Base-by-base conservation (phyloP, 495 filamentous ascomycete genomes). In the Aspergillus sclerotiicarbonarius region DNA sequence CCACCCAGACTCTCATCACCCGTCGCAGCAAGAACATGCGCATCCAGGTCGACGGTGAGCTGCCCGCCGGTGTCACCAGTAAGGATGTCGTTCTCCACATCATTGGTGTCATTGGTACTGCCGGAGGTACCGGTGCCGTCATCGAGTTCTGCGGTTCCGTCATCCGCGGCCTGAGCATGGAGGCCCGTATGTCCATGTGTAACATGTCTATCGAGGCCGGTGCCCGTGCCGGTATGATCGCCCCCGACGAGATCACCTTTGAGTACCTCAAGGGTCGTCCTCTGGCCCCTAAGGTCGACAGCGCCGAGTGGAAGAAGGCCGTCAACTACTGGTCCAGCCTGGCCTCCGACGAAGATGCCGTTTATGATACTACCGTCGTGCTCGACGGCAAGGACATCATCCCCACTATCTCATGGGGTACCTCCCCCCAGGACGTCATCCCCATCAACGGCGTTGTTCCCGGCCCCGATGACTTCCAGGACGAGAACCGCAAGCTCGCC, bases 121-220 rank as follows among this genome's bases (percentile, higher is more conserved):
- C 94, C 50, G 94, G 93, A 72, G 94, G 94, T 53, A 98, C 85
- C 45, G 92, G 92, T 63, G 85, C 89, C 51, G 94, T 98, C 58
- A 96, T 98, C 64, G 94, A 98, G 78, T 98, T 89, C 82, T 95
- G 90, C 64, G 94, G 94, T 51, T 95, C 91, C 51, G 91, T 92
- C 53, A 96, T 98, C 67, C 84, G 90, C 60, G 75, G 73, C 41
- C 79, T 98, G 63, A 96, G 90, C 75, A 96, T 98, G 84, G 94
- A 98, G 71, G 94, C 94, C 37, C 87, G 94, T 66, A 98, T 98
- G 93, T 96, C 91, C 55, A 94, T 98, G 69, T 98, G 94, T 76
- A 98, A 98, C 79, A 98, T 98, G 94, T 91, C 93, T n/a, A 97
- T 98, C 69, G 94, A 98, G 79, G 94, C 77, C 57, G 94, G 94